Conservation (phyloP, 768 basidiomycete genomes). For the Leccinum subtestaceum region DNA sequence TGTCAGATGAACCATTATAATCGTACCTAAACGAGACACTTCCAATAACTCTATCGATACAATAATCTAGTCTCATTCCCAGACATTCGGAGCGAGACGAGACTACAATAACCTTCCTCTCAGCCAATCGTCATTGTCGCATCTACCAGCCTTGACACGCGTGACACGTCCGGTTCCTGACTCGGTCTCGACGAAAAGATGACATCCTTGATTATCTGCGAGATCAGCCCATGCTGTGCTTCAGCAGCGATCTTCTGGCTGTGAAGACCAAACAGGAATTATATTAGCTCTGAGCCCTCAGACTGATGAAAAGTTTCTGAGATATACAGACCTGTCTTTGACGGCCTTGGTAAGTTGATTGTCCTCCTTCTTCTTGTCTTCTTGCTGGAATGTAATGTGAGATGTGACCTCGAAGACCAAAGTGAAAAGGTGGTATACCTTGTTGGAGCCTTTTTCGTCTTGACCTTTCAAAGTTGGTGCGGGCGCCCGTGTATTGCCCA, state of each 20-base stretch:
- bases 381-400: conserved; percentile 32
- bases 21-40: background rate
- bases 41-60: conserved; percentile 1
- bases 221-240: conserved; percentile 90
- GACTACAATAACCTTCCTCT: background rate
- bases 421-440: conserved; percentile 34
- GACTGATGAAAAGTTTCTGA: background rate
- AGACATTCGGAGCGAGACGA: background rate
- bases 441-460: conserved; percentile 41
- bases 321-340: conserved; percentile 69
- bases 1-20: background rate
- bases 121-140: conserved; percentile 34
- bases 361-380: conserved; percentile 84
- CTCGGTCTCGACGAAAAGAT: conserved; percentile 66
- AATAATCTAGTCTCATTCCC: conserved; percentile 1
- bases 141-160: conserved; percentile 33
- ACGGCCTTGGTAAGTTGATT: conserved; percentile 86
- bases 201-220: conserved; percentile 91
- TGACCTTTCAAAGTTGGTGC: conserved; percentile 52
- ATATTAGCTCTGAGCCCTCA: background rate
- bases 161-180: conserved; percentile 22
- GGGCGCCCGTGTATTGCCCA: conserved; percentile 56
- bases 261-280: background rate
- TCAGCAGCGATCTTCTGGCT: conserved; percentile 89
- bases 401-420: background rate